A percentile compares a stretch with the other conserved stretches of the same genome.
These are phyloP conservation scores for Luffa acutangula DNA, from an alignment of 306 rosid species.

Conservation along the genomic window DNA sequence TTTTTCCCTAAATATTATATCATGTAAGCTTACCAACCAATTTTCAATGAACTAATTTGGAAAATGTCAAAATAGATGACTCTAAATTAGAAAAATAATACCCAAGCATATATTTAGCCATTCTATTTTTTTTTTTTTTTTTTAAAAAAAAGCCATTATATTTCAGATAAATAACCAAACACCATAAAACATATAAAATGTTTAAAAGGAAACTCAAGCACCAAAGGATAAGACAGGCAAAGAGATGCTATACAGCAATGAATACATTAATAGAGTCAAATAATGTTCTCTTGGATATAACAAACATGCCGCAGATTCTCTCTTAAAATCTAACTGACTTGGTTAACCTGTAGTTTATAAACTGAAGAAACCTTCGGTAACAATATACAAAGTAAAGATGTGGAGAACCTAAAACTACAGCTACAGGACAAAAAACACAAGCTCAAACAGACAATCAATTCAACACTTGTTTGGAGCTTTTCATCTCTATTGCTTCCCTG, in stretches of 20 bases:
- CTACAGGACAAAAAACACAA: not conserved
- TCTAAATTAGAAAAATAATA: too few relatives aligned
- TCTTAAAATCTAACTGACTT: not conserved
- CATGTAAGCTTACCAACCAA: too few relatives aligned
- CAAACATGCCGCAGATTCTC: not conserved
- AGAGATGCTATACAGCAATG: not conserved
- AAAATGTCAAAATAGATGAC: not conserved
- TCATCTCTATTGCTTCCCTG: constrained; percentile 54
- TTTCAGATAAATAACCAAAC: not conserved
- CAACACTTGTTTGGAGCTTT: constrained; percentile 13
- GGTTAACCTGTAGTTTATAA: not conserved
- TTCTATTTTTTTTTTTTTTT: too few relatives aligned
- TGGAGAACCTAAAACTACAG: not conserved
- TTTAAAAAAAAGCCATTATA: too few relatives aligned
- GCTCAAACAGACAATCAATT: not conserved
- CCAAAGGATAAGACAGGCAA: not conserved
- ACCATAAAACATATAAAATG: not conserved
- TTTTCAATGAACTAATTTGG: too few relatives aligned
- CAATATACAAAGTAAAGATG: not conserved
- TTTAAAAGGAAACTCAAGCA: not conserved
- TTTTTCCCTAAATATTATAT: too few relatives aligned
- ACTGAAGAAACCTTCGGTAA: not conserved
- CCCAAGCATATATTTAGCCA: too few relatives aligned
- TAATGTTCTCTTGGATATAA: not conserved
- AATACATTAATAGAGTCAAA: not conserved